Percentiles rank a stretch among this genome's conserved stretches.
These are phyloP conservation scores for Candida sakaeoensis DNA, from an alignment of 805 yeast genomes.

Conservation along the genomic window DNA sequence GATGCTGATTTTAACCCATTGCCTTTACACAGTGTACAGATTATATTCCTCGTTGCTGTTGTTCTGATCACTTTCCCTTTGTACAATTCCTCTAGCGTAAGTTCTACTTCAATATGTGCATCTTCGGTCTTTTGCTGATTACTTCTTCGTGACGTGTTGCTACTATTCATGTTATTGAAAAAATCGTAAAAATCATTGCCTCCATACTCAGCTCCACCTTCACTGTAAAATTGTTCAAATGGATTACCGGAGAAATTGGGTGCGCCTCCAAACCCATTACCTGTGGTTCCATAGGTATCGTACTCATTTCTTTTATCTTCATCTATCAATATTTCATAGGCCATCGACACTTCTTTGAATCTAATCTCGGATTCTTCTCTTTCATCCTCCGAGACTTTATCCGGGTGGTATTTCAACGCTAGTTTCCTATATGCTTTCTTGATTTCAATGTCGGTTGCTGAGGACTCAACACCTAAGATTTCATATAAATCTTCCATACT, in stretches of 20 bases:
- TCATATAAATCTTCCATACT: slow-evolving; percentile 47
- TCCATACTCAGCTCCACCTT: slow-evolving; percentile 42
- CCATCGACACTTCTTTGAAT: slow-evolving; percentile 82
- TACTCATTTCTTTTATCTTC: slow-evolving; percentile 57
- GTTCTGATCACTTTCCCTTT: slow-evolving; percentile 78
- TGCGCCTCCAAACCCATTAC: slow-evolving; percentile 16
- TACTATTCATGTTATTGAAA: slow-evolving; percentile 46
- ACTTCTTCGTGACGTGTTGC: slow-evolving; percentile 14
- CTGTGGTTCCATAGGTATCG: slow-evolving; percentile 51
- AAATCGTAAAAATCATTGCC: slow-evolving; percentile 79
- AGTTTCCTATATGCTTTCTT: slow-evolving; percentile 80
- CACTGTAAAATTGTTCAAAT: slow-evolving; percentile 35
- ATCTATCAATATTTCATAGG: slow-evolving; percentile 79
- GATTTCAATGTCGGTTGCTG: slow-evolving; percentile 70
- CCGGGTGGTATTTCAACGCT: slow-evolving; percentile 86
- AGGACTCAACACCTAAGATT: slow-evolving; percentile 61
- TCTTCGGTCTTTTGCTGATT: slow-evolving; percentile 51
- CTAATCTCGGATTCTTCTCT: slow-evolving; percentile 68
- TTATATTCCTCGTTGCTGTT: slow-evolving; percentile 63
- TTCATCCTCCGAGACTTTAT: slow-evolving; percentile 68
- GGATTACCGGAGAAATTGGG: slow-evolving; percentile 28
- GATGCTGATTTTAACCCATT: slow-evolving; percentile 59
- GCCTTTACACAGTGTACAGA: slow-evolving; percentile 75
- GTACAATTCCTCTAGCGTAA: slow-evolving; percentile 70
- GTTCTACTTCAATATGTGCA: slow-evolving; percentile 60